A percentile compares a stretch with the other conserved stretches of the same genome.
Evolutionary conservation across 2,329 filamentous ascomycete genomes (phyloP).

Genomic region (Calonectria henricotiae): DNA sequence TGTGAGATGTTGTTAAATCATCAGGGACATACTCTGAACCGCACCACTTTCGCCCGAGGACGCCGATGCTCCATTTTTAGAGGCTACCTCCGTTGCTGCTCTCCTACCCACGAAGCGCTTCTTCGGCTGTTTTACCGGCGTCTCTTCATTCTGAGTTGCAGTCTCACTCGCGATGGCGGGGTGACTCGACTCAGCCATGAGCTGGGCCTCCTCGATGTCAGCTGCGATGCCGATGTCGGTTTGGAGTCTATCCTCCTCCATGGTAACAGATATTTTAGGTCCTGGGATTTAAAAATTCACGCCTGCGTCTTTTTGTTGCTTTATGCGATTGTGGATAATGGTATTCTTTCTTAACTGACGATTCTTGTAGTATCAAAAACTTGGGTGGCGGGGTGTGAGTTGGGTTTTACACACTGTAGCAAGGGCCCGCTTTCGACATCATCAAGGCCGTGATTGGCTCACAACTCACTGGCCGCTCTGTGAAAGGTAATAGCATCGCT

Average conservation of each 20-base stretch:
- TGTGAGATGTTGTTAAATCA: slow-evolving; percentile 5
- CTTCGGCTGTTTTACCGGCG: slow-evolving; percentile 80
- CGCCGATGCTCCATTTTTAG: slow-evolving; percentile 59
- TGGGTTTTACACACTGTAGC: slow-evolving; percentile 45
- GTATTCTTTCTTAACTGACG: neutral
- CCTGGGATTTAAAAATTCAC: neutral
- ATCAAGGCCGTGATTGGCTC: slow-evolving; percentile 42
- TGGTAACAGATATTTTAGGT: slow-evolving; percentile 55
- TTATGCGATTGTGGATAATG: neutral
- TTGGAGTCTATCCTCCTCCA: slow-evolving; percentile 84
- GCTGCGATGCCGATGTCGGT: slow-evolving; percentile 80
- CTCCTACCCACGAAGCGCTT: slow-evolving; percentile 92
- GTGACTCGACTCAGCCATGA: slow-evolving; percentile 55
- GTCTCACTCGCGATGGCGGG: slow-evolving; percentile 44
- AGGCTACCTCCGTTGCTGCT: slow-evolving; percentile 76
- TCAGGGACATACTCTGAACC: slow-evolving; percentile 67
- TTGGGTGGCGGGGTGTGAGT: slow-evolving; percentile 44
- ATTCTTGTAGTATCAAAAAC: slow-evolving; percentile 41
- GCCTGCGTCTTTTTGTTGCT: neutral
- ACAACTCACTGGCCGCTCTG: neutral
- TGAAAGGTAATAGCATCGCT: slow-evolving; percentile 51
- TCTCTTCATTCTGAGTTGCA: slow-evolving; percentile 60
- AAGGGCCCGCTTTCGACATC: slow-evolving; percentile 43
- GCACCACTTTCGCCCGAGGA: slow-evolving; percentile 54
- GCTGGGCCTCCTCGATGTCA: slow-evolving; percentile 72